Percentiles rank a stretch among this genome's conserved stretches.
Conservation (phyloP, 2,329 filamentous ascomycete species). For the Cordyceps cateniannulata region DNA sequence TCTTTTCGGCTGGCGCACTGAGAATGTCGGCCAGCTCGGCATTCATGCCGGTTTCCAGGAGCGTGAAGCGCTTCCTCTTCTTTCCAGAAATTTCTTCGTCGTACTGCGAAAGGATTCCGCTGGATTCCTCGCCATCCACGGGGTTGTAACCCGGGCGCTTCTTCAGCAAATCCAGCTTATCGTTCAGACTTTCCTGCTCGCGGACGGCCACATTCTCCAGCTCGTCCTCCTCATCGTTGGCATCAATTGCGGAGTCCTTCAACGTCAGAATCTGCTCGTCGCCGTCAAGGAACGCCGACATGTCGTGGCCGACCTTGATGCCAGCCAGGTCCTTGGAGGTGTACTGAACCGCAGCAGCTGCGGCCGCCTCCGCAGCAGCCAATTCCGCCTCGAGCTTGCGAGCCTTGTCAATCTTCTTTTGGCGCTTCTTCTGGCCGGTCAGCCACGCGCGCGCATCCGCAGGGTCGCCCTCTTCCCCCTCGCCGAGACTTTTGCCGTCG, state of each 20-base stretch:
- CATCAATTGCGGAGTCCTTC: slow-evolving; percentile 77
- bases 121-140: slow-evolving; percentile 59
- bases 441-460: slow-evolving; percentile 83
- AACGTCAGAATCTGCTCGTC: slow-evolving; percentile 87
- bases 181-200: slow-evolving; percentile 65
- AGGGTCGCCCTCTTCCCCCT: slow-evolving; percentile 58
- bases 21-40: slow-evolving; percentile 55
- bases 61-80: slow-evolving; percentile 78
- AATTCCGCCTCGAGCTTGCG: slow-evolving; percentile 68
- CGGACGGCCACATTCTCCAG: slow-evolving; percentile 62
- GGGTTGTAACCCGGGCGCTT: slow-evolving; percentile 86
- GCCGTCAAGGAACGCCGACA: slow-evolving; percentile 71
- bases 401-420: slow-evolving; percentile 81
- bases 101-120: slow-evolving; percentile 77
- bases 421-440: slow-evolving; percentile 82
- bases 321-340: slow-evolving; percentile 81
- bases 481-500: slow-evolving; percentile 78
- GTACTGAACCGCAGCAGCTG: slow-evolving; percentile 61
- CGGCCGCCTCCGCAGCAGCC: slow-evolving; percentile 64
- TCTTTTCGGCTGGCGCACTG: slow-evolving; percentile 43
- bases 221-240: slow-evolving; percentile 79
- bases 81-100: slow-evolving; percentile 93
- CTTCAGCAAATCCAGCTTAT: slow-evolving; percentile 82
- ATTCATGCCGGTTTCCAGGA: slow-evolving; percentile 70
- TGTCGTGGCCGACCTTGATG: slow-evolving; percentile 85